These are phyloP conservation scores for Kwoniella europaea DNA, from an alignment of 768 basidiomycete genomes.

Conservation along the genomic window DNA sequence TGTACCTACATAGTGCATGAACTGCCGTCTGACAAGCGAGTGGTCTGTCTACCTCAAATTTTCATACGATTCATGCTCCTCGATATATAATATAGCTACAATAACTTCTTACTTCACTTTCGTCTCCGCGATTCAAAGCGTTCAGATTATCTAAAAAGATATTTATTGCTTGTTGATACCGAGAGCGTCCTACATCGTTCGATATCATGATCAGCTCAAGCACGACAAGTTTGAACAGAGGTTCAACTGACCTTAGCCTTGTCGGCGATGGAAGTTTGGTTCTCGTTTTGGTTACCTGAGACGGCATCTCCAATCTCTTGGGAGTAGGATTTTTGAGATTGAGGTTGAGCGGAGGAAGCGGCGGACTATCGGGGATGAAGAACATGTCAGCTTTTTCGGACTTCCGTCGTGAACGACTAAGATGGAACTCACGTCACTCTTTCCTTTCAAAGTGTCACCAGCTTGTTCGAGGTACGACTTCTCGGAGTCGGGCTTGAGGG, in stretches of 20 bases:
- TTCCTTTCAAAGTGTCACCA: conserved; percentile 42
- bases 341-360: conserved; percentile 51
- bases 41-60: too few relatives aligned
- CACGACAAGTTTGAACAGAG: background rate
- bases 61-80: conserved; percentile 14
- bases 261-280: conserved; percentile 46
- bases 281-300: conserved; percentile 55
- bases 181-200: conserved; percentile 21
- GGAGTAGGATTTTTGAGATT: conserved; percentile 47
- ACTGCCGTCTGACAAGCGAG: too few relatives aligned
- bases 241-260: conserved; percentile 42
- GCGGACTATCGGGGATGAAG: conserved; percentile 36
- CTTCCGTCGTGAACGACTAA: background rate
- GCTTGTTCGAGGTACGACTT: conserved; percentile 55
- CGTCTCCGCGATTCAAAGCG: background rate
- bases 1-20: too few relatives aligned
- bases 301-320: conserved; percentile 22
- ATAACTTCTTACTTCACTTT: conserved; percentile 1
- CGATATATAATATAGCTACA: conserved; percentile 23
- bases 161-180: conserved; percentile 31
- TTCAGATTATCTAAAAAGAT: background rate
- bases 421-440: conserved; percentile 45
- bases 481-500: conserved; percentile 55
- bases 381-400: background rate
- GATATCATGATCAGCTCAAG: background rate